Base-by-base conservation (phyloP, 495 filamentous ascomycete genomes). In the Annulohypoxylon nitens region DNA sequence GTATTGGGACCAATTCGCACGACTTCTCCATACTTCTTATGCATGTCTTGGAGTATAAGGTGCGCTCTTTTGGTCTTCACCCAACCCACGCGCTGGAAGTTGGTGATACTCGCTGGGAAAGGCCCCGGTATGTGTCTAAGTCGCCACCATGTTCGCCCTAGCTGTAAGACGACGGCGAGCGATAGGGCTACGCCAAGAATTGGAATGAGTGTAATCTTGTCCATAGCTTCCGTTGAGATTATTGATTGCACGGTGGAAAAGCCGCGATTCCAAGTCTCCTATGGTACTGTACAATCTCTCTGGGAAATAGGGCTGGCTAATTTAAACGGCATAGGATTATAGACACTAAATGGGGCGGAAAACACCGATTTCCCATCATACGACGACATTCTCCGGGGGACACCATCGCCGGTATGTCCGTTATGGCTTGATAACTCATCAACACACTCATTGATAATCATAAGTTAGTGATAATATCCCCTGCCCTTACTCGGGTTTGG, bases 1-100 rank as follows among this genome's bases (percentile, higher is more conserved):
- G 73, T 74, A 39, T 85, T 85, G 0, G 87, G 86, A 0, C 84
- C 83, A 18, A 87, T 60, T 1, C 86, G 83, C 16, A 90, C 86
- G 5, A 88, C 67, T 12, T 78, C 75, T 6, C 87, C 87, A 71
- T 87, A 85, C 47, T 79, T 73, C 20, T 75, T 16, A 64, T 88
- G 85, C 0, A 88, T 68, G 0, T 69, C 41, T 10, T 77, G 6
- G 11, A 64, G 50, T 57, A 76, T 78, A 11, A 60, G 47, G 36
- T 84, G 78, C 12, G 80, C 75, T 37, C 75, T 61, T 34, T 73
- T 67, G 3, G 74, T 78, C 12, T 64, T 68, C 0, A 76, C 76
- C 78, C 77, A 78, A n/a, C 60, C 71, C 0, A 80, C 48, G 0
- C 83, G 75, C 0, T 70, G 69, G 2, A 85, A 66, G 54, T 81